Percentiles rank a stretch among this genome's conserved stretches.
These are phyloP conservation scores for Phytophthora tubulina DNA, from an alignment of 352 stramenopile genomes.

Conservation along the genomic window DNA sequence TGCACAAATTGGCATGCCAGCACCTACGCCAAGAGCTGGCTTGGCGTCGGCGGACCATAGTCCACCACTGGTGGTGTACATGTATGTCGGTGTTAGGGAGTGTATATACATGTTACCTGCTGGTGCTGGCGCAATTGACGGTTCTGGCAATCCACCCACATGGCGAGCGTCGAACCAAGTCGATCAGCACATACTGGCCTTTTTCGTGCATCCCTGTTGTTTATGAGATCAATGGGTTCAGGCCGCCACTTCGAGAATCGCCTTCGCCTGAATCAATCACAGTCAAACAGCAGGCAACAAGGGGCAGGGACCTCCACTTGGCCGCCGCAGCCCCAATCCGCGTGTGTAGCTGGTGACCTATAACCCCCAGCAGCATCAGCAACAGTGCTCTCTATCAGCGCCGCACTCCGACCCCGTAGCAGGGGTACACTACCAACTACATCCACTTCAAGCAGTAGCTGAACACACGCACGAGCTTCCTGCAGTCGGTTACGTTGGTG, in stretches of 20 bases:
- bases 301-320: background rate
- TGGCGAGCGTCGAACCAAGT: background rate
- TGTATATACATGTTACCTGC: background rate
- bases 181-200: background rate
- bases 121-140: background rate
- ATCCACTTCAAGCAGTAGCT: background rate
- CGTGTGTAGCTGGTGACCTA: background rate
- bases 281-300: constrained; percentile 12
- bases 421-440: background rate
- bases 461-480: constrained; percentile 7
- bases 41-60: no score
- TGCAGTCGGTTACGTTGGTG: constrained; percentile 4
- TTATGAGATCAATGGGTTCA: constrained; percentile 13
- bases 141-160: background rate
- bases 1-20: no score
- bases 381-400: background rate
- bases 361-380: no score
- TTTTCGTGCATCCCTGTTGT: background rate
- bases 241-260: constrained; percentile 13
- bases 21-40: no score
- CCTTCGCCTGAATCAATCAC: background rate
- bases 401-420: background rate
- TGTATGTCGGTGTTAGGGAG: background rate
- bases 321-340: constrained; percentile 4
- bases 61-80: background rate